Evolutionary conservation across 108 stramenopile genomes (phyloP).

Genomic region (Skeletonema potamos): DNA sequence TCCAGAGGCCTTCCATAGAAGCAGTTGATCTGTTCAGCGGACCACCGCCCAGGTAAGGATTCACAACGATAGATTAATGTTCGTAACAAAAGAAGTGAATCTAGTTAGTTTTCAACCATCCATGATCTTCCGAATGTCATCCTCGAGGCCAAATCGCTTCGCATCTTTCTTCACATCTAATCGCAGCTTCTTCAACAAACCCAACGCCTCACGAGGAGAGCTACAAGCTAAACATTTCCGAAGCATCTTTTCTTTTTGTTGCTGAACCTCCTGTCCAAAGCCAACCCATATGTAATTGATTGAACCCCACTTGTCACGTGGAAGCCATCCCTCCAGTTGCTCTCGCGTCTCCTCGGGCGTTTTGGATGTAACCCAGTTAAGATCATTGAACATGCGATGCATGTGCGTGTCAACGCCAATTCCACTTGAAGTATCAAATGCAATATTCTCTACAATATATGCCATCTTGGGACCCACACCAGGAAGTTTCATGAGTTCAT

Average conservation of each 20-base stretch:
- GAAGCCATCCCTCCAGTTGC: constrained; percentile 87
- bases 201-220: constrained; percentile 63
- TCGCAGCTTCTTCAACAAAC: constrained; percentile 59
- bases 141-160: constrained; percentile 49
- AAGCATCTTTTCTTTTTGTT: constrained; percentile 76
- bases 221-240: constrained; percentile 69
- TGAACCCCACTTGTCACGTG: constrained; percentile 68
- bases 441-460: constrained; percentile 79
- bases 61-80: background rate
- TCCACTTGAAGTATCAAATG: constrained; percentile 64
- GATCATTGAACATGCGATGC: constrained; percentile 88
- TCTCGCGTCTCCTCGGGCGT: constrained; percentile 85
- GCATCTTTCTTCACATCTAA: constrained; percentile 75
- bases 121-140: constrained; percentile 43
- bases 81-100: background rate
- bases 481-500: constrained; percentile 71
- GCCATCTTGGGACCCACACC: constrained; percentile 95
- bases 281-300: constrained; percentile 92
- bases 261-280: constrained; percentile 92
- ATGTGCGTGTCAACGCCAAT: constrained; percentile 95
- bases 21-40: constrained; percentile 19
- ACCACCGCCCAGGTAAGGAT: constrained; percentile 27
- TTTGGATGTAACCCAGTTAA: constrained; percentile 77
- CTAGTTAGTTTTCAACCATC: background rate
- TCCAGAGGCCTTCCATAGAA: constrained; percentile 1